Evolutionary conservation across 805 yeast species (phyloP), one percentile per base, ranked within the genome.

Genomic region (Kuraishia ogatae): DNA sequence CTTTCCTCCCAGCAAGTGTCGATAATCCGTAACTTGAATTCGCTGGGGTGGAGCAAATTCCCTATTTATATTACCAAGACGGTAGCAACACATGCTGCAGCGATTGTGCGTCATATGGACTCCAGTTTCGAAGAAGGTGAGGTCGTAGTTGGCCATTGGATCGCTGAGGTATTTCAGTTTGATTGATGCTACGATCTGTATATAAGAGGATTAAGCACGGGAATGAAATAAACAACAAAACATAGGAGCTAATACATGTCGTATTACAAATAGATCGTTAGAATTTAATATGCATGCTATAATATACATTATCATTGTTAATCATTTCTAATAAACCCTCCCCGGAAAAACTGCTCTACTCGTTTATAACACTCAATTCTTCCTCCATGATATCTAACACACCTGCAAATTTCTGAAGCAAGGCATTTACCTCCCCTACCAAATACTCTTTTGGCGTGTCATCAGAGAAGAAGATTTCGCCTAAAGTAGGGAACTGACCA

Each of bases 81-180:
- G 5, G 76, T 76, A 52, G 79, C 83, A 50, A 80, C 96, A 0
- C 97, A 89, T 64, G 89, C 96, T 1, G 96, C 94, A 1, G 84
- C 89, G 1, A 87, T 89, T 56, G 88, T 84, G 49, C 77, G 96
- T 52, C 81, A 77, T 58, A 70, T 71, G 23, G 79, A 78, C 29
- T 74, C 76, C 11, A 75, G 76, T 11, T 83, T 85, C 58, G 80
- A 69, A 39, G 96, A 89, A 66, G 97, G 97, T 0, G 79, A 82
- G 61, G 64, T 73, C 2, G 89, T 86, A 3, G 78, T 89, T 26
- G 69, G 68, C 48, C 96, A 89, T 66, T 85, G 87, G 77, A 69
- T 84, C 10, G 70, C 77, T 26, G 67, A 75, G 26, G 78, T 73
- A 10, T 71, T 80, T 54, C 55, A 59, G 50, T 48, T 24, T 20